Base-by-base conservation (phyloP, 306 rosid species). In the Begonia fuchsioides region DNA sequence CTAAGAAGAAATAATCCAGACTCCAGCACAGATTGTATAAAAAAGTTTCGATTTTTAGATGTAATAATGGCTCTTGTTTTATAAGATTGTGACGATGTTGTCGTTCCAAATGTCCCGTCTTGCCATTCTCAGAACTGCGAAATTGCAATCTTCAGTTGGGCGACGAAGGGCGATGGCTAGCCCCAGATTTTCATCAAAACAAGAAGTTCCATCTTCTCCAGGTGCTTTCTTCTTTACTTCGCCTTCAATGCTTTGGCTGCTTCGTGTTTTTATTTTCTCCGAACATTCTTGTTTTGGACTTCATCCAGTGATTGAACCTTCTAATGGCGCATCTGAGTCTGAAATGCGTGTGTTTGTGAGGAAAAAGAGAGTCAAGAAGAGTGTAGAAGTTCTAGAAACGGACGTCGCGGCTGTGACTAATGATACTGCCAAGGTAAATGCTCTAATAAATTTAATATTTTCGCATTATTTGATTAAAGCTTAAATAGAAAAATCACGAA, bases 291-390 rank as follows among this genome's bases (percentile, higher is more conserved):
- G 44, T 40, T 3, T 9, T 45, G 54, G 44, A 38, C 14, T 55
- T 60, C 14, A 2, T 20, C 32, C 67, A 62, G 70, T 53, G 18
- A 53, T 64, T 54, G 63, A 56, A 32, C 52, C 71, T 38, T 69
- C 58, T 54, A 44, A 38, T 56, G 59, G 54, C 40, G 74, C 64
- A 41, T 65, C 80, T 32, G 68, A 11, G 19, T 53, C 94, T 18
- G 64, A 70, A 76, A 65, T 61, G 66, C 87, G 82, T 13, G 87
- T 87, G 57, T 80, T 71, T 19, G 52, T 40, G 46, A 71, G 93
- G 58, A 80, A 71, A 56, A 80, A 71, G 69, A 87, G 72, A 72
- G 39, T 66, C 59, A 76, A 73, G 68, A 71, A 18, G 69, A 50
- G 57, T 0, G 44, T 41, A 13, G 59, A 58, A 46, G 44, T 55